phyloP scores from a whole-genome alignment of 2,329 filamentous ascomycete genomes.

The Fusarium metavorans region DNA sequence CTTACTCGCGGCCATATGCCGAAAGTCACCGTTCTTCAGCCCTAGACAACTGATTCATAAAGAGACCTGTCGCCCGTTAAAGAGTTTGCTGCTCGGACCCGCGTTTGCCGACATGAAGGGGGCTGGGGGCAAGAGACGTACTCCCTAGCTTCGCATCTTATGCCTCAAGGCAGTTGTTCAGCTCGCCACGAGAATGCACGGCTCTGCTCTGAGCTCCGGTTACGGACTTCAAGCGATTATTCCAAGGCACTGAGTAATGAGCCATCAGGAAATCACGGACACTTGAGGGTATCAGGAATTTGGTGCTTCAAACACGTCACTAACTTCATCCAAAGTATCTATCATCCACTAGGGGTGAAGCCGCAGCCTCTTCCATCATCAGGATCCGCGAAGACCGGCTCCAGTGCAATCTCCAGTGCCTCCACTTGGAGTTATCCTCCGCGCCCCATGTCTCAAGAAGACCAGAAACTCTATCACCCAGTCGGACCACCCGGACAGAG shows the following conservation, averaged over 20 bases:
- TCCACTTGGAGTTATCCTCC: neutral
- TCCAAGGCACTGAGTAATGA: neutral
- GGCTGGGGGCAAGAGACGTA: neutral
- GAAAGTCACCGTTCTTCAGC: neutral
- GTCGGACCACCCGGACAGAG: too few relatives aligned
- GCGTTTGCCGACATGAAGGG: neutral
- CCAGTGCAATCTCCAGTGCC: neutral
- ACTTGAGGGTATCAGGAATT: neutral
- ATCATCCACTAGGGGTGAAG: too few relatives aligned
- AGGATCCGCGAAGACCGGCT: too few relatives aligned
- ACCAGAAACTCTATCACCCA: neutral
- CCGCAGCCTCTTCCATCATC: too few relatives aligned
- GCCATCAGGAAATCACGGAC: neutral
- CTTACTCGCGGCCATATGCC: neutral
- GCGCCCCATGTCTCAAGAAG: neutral
- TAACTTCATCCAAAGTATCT: too few relatives aligned
- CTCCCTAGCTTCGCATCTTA: neutral
- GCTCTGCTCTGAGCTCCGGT: neutral
- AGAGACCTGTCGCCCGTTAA: neutral
- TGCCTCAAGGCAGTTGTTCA: neutral
- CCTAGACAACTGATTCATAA: neutral
- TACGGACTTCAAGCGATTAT: neutral
- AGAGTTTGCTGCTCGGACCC: neutral
- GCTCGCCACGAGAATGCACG: neutral
- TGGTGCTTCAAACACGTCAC: too few relatives aligned